Evolutionary conservation across 2,329 filamentous ascomycete genomes (phyloP), one percentile per base, ranked within the genome.

Genomic region (Knufia petricola): DNA sequence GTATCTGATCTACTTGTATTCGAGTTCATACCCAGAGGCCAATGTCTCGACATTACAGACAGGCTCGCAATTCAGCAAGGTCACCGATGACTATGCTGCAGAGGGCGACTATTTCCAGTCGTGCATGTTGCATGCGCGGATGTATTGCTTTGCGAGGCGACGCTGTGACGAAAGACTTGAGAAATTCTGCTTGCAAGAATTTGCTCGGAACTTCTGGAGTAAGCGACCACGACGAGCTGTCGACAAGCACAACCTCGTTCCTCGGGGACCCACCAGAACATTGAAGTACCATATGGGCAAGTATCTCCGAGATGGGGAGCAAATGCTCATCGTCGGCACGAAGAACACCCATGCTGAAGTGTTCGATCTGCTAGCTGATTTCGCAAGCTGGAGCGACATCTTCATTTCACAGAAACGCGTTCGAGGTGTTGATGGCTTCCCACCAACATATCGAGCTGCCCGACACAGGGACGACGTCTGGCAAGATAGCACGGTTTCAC

Each of bases 371-470:
- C 37, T 40, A 3, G 4, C 19, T 24, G 37, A 40, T 19, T 24
- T 40, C n/a, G 37, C 37, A 40, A 13, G 9, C 37, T 40, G 37
- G 37, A 40, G 37, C 37, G 37, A 40, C 37, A 40, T 40, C 37
- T 40, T 17, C 4, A 40, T 40, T n/a, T 12, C 37, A 12, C 37
- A 40, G 15, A 40, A 24, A 21, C 37, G 37, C 3, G n/a, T 40
- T 24, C 37, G 37, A 21, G 24, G 24, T 15, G 40, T 12, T 3
- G 40, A 31, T 15, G 40, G 40, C 40, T 28, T 31, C 10, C 21
- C 24, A 43, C 40, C 40, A 13, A 17, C 40, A n/a, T 43, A 43
- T 23, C 21, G 40, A 43, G 40, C 21, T 7, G 7, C 4, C 8
- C 19, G 37, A 9, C 4, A 21, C 19, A 21, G 37, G 10, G 37